Evolutionary conservation across 2,329 filamentous ascomycete genomes (phyloP).

Genomic region (Acephala macrosclerotiorum): DNA sequence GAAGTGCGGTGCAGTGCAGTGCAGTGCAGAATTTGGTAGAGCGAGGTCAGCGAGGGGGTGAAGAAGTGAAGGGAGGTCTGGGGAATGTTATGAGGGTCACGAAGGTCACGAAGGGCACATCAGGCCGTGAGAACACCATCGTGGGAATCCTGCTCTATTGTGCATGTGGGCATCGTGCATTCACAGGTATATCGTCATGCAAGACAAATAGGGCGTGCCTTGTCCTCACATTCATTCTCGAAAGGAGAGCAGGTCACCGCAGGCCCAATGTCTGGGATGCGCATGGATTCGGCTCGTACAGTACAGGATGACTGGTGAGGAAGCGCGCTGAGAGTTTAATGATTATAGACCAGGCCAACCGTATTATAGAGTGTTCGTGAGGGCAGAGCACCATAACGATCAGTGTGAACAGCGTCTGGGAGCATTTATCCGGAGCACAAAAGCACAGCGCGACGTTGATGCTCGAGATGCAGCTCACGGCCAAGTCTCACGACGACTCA

Average conservation of each 20-base stretch:
- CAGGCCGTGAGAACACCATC: neutral
- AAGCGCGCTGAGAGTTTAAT: slow-evolving; percentile 2
- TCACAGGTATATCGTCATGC: neutral
- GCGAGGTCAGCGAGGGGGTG: neutral
- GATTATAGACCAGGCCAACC: slow-evolving; percentile 3
- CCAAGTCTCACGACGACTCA: neutral
- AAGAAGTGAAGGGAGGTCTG: too few relatives aligned
- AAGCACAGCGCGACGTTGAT: neutral
- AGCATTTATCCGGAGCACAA: slow-evolving; percentile 1
- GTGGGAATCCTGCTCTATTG: neutral
- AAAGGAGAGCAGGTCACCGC: neutral
- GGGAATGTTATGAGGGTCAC: too few relatives aligned
- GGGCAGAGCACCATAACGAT: neutral
- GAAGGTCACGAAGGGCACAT: neutral
- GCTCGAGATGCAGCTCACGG: neutral
- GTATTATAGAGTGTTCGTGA: slow-evolving; percentile 13
- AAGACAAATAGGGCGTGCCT: neutral
- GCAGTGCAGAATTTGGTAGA: neutral
- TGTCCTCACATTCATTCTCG: neutral
- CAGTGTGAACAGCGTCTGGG: slow-evolving; percentile 1
- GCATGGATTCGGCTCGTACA: slow-evolving; percentile 1
- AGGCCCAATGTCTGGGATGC: slow-evolving; percentile 10
- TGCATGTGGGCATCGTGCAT: neutral
- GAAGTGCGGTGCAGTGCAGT: neutral
- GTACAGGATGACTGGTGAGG: slow-evolving; percentile 9